These are phyloP conservation scores for Cladosporium sp. DNA, from an alignment of 2,329 filamentous ascomycete genomes.

Conservation along the genomic window DNA sequence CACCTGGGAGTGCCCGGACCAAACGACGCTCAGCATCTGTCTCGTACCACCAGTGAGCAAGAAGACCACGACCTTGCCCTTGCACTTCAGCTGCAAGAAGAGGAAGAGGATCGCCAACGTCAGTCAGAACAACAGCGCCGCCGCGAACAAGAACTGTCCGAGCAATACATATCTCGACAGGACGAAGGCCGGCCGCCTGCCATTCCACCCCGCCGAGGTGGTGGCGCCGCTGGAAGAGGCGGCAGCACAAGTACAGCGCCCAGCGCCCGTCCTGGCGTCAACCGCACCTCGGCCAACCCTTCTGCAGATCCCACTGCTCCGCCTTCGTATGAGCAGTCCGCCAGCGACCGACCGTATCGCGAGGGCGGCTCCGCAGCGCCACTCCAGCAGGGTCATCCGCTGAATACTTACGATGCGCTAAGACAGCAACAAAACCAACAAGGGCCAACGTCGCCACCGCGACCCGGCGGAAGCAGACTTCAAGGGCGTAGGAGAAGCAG, in stretches of 20 bases:
- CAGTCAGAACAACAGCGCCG: constrained; percentile 57
- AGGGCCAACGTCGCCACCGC: constrained; percentile 14
- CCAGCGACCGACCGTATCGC: constrained; percentile 55
- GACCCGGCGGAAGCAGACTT: constrained; percentile 19
- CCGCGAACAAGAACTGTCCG: constrained; percentile 67
- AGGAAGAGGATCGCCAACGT: constrained; percentile 80
- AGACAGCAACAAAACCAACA: constrained; percentile 27
- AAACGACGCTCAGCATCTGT: constrained; percentile 33
- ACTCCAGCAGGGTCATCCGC: constrained; percentile 34
- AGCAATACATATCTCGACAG: constrained; percentile 59
- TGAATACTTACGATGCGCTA: constrained; percentile 37
- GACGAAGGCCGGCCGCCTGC: constrained; percentile 49
- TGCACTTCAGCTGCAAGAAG: constrained; percentile 89
- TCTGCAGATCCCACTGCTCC: constrained; percentile 56
- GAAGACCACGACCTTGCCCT: constrained; percentile 83
- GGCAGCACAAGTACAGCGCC: constrained; percentile 12
- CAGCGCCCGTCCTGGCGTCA: constrained; percentile 28
- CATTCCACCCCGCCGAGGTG: constrained; percentile 30
- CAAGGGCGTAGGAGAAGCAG: constrained; percentile 24
- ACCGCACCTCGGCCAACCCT: constrained; percentile 29
- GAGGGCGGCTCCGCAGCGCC: constrained; percentile 34
- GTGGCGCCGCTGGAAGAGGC: not conserved
- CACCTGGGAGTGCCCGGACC: constrained; percentile 19
- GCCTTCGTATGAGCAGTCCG: constrained; percentile 66
- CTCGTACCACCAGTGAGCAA: constrained; percentile 58